Percentiles rank a stretch among this genome's conserved stretches.
These are phyloP conservation scores for Scleromitrula shiraiana DNA, from an alignment of 2,329 filamentous ascomycete species.

Conservation along the genomic window DNA sequence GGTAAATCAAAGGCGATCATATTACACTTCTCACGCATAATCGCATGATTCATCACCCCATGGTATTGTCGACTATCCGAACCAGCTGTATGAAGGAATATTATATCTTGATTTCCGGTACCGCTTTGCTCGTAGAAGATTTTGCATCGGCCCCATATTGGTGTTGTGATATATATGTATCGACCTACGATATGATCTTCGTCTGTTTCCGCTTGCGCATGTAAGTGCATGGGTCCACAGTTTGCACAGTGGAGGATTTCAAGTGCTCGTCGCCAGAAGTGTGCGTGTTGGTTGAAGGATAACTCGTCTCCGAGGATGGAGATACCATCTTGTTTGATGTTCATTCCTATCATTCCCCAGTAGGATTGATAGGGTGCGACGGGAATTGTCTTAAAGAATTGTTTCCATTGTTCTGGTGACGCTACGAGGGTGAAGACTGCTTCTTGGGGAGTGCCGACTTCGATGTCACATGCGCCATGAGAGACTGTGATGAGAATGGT, in stretches of 20 bases:
- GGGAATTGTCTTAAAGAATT: slow-evolving; percentile 13
- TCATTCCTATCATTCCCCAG: slow-evolving; percentile 34
- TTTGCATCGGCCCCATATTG: slow-evolving; percentile 41
- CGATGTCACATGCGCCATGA: background rate
- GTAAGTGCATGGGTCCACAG: slow-evolving; percentile 36
- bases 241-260: slow-evolving; percentile 41
- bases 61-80: slow-evolving; percentile 42
- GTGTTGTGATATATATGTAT: slow-evolving; percentile 39
- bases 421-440: background rate
- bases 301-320: slow-evolving; percentile 37
- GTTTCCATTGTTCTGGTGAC: slow-evolving; percentile 12
- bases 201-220: slow-evolving; percentile 31
- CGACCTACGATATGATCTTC: slow-evolving; percentile 39
- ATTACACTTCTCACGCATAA: slow-evolving; percentile 38
- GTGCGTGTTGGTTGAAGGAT: slow-evolving; percentile 33
- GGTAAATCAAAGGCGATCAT: slow-evolving; percentile 45
- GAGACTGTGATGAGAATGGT: background rate
- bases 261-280: slow-evolving; percentile 40
- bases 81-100: slow-evolving; percentile 39
- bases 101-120: slow-evolving; percentile 37
- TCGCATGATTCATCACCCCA: slow-evolving; percentile 41
- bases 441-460: background rate
- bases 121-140: slow-evolving; percentile 42
- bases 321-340: slow-evolving; percentile 41
- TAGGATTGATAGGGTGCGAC: slow-evolving; percentile 13